phyloP scores from a whole-genome alignment of 2,329 filamentous ascomycete species.

The Penicillium concentricum region DNA sequence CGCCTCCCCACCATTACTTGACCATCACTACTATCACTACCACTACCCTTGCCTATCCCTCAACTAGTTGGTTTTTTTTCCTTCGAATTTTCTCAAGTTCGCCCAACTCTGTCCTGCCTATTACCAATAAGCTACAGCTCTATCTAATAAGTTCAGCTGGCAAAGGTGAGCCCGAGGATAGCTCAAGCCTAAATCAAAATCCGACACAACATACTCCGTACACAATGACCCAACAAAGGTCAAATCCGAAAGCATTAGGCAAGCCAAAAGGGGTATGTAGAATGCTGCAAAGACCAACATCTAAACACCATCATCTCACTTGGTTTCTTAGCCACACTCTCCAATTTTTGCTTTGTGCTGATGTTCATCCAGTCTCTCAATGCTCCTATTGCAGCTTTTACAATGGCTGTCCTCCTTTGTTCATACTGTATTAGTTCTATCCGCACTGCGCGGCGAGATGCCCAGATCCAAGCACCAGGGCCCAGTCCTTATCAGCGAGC shows the following conservation, averaged over 20 bases:
- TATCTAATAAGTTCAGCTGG: not conserved
- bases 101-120: not conserved
- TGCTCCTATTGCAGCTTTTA: constrained; percentile 62
- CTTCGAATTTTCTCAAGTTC: too few species aligned
- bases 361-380: constrained; percentile 48
- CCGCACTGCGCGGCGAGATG: constrained; percentile 64
- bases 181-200: not conserved
- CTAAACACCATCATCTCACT: not conserved
- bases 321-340: not conserved
- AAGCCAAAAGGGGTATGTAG: constrained; percentile 20
- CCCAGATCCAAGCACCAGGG: constrained; percentile 50
- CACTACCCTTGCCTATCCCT: not conserved
- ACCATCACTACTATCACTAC: not conserved
- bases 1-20: not conserved
- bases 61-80: not conserved
- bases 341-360: not conserved
- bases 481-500: constrained; percentile 44
- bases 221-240: constrained; percentile 15
- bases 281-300: not conserved
- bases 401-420: constrained; percentile 61
- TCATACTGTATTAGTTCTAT: constrained; percentile 65
- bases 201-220: not conserved
- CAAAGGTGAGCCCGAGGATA: not conserved
- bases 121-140: not conserved
- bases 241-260: constrained; percentile 17